Evolutionary conservation across 2,329 filamentous ascomycete genomes (phyloP), one percentile per base, ranked within the genome.

Genomic region (Calonectria hongkongensis): DNA sequence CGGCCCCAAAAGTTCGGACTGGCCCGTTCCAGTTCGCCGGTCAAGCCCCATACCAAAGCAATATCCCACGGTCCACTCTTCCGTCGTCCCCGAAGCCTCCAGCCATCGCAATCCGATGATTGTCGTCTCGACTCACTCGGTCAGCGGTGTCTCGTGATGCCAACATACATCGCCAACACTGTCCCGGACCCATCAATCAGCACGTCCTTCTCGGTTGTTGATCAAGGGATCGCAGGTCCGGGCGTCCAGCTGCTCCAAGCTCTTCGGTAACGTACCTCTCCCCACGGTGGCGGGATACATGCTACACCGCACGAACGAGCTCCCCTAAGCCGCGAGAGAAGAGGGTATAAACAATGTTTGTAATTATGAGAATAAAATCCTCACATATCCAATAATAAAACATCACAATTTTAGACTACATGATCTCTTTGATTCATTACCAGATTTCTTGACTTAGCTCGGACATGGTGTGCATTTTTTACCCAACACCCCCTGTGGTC

Each of bases 161-260:
- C 41, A 47, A 60, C 21, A 21, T 33, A 54, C 21, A 21, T 33
- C 33, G 16, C 33, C 4, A 21, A 7, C 12, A n/a, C 15, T 7
- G 13, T 60, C 54, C 15, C 21, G 16, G 9, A 15, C 21, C 33
- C n/a, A 60, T 41, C 21, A 41, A 41, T 36, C 27, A 41, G 54
- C 8, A 21, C 33, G 15, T 63, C 9, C 54, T 60, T 60, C 25
- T 28, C 45, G 43, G 30, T 33, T 47, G 36, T 21, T 56, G 28
- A 54, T 58, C 69, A 21, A 45, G 33, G 33, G n/a, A 65, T 68
- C 64, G 30, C 28, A 13, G 51, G 64, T 28, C 56, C 47, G 30
- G 56, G 47, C 67, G 47, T 68, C 39, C 58, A 54, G 48, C n/a
- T 72, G 70, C 65, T 67, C 70, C 56, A 68, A 72, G 70, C 70